Conservation (phyloP, 78 protist genomes). For the Dictyostelium purpureum region DNA sequence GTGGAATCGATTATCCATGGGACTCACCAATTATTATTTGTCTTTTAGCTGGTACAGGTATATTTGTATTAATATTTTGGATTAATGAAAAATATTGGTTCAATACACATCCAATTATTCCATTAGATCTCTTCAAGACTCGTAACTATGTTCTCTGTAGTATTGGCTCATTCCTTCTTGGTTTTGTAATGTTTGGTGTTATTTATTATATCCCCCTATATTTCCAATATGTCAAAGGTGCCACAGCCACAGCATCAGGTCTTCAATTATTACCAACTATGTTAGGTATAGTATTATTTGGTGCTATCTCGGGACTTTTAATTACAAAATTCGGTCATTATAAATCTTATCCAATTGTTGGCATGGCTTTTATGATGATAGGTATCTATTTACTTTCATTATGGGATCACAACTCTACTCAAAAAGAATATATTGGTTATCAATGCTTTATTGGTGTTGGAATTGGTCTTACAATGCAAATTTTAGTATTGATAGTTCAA, state of each 20-base stretch:
- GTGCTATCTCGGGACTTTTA: constrained; percentile 36
- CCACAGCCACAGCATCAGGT: constrained; percentile 63
- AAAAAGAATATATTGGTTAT: constrained; percentile 37
- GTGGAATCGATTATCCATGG: constrained; percentile 72
- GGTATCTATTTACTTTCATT: constrained; percentile 25
- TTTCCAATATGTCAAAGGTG: constrained; percentile 61
- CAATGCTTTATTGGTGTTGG: constrained; percentile 71
- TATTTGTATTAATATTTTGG: constrained; percentile 13
- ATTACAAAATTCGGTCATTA: constrained; percentile 66
- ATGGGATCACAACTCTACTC: constrained; percentile 28
- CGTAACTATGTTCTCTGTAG: constrained; percentile 41
- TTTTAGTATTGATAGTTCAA: constrained; percentile 66
- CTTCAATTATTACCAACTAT: constrained; percentile 64
- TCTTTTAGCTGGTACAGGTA: constrained; percentile 18
- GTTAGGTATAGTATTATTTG: constrained; percentile 60
- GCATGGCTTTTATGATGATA: constrained; percentile 19
- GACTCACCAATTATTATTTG: constrained; percentile 26
- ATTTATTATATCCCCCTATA: constrained; percentile 77
- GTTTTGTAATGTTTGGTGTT: constrained; percentile 73
- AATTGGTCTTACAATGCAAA: constrained; percentile 79
- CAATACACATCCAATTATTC: constrained; percentile 58
- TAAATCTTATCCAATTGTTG: constrained; percentile 60
- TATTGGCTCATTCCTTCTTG: constrained; percentile 43
- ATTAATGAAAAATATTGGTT: constrained; percentile 27
- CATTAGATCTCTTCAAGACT: constrained; percentile 46